Evolutionary conservation across 768 basidiomycete genomes (phyloP).

Genomic region (Boletus insuetus): DNA sequence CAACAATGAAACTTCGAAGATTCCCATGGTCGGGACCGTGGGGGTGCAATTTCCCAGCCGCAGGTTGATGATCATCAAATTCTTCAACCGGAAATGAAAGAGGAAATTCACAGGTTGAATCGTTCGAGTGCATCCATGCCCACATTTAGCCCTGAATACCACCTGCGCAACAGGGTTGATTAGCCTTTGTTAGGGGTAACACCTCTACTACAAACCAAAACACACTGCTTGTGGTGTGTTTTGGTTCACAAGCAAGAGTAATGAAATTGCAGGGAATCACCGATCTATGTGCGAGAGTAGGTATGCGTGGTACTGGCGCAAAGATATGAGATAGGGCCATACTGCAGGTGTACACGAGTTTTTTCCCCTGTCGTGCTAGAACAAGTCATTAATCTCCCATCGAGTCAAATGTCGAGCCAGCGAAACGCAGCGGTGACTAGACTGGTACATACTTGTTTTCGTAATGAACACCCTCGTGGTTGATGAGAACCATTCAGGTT

Average conservation of each 20-base stretch:
- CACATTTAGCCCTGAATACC: background rate
- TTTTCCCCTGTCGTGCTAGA: background rate
- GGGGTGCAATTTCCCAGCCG: background rate
- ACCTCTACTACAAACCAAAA: background rate
- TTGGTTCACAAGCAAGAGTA: background rate
- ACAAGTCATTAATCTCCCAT: background rate
- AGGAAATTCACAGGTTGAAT: background rate
- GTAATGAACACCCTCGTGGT: background rate
- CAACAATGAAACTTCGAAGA: background rate
- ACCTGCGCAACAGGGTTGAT: background rate
- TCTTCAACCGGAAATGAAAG: slow-evolving; percentile 7
- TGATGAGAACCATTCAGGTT: background rate
- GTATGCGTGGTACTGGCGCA: background rate
- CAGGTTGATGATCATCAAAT: slow-evolving; percentile 2
- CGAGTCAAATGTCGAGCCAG: background rate
- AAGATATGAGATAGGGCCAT: background rate
- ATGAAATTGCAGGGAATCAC: background rate
- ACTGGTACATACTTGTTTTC: background rate
- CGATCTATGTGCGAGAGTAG: slow-evolving; percentile 3
- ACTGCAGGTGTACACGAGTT: background rate
- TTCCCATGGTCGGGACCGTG: slow-evolving; percentile 4
- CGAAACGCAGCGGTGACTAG: background rate
- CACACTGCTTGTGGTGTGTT: no score
- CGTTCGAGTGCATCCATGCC: background rate
- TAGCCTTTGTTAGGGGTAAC: background rate